These are phyloP conservation scores for Psilocybe azurescens DNA, from an alignment of 768 basidiomycete genomes.

Conservation along the genomic window DNA sequence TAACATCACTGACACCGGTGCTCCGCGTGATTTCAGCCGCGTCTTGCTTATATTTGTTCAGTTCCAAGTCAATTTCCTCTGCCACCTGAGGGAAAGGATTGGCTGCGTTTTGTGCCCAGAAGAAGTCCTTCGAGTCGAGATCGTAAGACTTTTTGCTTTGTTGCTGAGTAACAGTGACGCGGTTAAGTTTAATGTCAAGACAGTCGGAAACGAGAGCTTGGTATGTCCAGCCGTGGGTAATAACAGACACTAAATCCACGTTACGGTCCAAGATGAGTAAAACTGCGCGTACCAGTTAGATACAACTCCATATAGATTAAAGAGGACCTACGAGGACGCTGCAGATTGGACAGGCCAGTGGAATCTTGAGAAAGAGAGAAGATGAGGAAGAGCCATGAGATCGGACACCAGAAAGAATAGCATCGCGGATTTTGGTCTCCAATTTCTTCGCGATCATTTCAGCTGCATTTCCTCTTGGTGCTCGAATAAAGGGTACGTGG, in stretches of 20 bases:
- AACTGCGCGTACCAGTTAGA: conserved; percentile 53
- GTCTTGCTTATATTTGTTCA: conserved; percentile 93
- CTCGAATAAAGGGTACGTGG: conserved; percentile 92
- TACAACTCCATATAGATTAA: conserved; percentile 3
- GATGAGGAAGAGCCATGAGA: conserved; percentile 50
- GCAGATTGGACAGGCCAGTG: conserved; percentile 83
- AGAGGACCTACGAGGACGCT: conserved; percentile 75
- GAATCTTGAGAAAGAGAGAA: conserved; percentile 82
- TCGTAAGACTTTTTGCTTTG: conserved; percentile 87
- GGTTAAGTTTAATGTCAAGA: conserved; percentile 94
- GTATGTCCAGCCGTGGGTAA: conserved; percentile 99
- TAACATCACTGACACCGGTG: conserved; percentile 95
- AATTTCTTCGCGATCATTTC: conserved; percentile 99
- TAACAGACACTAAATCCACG: conserved; percentile 89
- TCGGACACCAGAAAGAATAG: conserved; percentile 72
- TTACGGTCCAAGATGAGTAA: conserved; percentile 94
- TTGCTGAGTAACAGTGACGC: conserved; percentile 81
- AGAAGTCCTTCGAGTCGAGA: conserved; percentile 97
- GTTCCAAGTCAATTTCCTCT: conserved; percentile 92
- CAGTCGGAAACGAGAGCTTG: conserved; percentile 98
- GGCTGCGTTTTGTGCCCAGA: conserved; percentile 96
- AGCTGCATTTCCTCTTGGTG: conserved; percentile 94
- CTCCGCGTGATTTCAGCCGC: conserved; percentile 96
- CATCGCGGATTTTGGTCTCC: conserved; percentile 90
- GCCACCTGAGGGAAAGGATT: conserved; percentile 99